Conservation (phyloP, 78 protist species). For the Parvularia atlantis region DNA sequence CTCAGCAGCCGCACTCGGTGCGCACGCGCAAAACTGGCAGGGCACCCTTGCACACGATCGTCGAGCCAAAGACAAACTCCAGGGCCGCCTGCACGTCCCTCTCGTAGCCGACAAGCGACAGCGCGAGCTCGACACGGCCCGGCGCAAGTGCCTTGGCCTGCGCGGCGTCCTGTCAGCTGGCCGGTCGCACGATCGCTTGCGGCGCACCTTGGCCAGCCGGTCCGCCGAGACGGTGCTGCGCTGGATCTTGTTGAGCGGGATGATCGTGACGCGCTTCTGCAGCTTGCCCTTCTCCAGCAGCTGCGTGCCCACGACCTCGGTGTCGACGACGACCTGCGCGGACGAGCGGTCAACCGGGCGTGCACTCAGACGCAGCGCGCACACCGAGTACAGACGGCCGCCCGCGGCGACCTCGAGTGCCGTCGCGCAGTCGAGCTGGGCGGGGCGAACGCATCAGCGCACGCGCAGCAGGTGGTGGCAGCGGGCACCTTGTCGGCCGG, state of each 20-base stretch:
- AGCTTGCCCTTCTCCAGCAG: slow-evolving; percentile 74
- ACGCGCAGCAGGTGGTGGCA: not conserved
- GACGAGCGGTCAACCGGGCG: too few species aligned
- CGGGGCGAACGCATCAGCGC: not conserved
- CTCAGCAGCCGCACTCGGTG: too few species aligned
- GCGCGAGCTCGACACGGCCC: slow-evolving; percentile 44
- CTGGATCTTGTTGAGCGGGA: slow-evolving; percentile 89
- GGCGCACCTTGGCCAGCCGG: not conserved
- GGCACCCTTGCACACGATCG: slow-evolving; percentile 70
- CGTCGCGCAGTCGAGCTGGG: slow-evolving; percentile 22
- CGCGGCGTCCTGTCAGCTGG: not conserved
- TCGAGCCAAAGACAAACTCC: slow-evolving; percentile 84
- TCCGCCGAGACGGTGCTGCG: not conserved
- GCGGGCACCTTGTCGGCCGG: not conserved
- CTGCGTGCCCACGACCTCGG: slow-evolving; percentile 60
- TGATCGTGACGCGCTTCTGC: slow-evolving; percentile 74
- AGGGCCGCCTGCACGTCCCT: slow-evolving; percentile 70
- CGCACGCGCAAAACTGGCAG: not conserved
- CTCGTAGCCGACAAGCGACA: slow-evolving; percentile 62
- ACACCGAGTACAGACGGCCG: slow-evolving; percentile 72
- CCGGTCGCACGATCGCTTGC: too few species aligned
- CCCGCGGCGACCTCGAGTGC: slow-evolving; percentile 89
- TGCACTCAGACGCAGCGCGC: too few species aligned
- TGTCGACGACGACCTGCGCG: slow-evolving; percentile 89
- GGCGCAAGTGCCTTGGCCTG: slow-evolving; percentile 29